Conservation (phyloP, 768 basidiomycete species). For the Termitomyces sp. region DNA sequence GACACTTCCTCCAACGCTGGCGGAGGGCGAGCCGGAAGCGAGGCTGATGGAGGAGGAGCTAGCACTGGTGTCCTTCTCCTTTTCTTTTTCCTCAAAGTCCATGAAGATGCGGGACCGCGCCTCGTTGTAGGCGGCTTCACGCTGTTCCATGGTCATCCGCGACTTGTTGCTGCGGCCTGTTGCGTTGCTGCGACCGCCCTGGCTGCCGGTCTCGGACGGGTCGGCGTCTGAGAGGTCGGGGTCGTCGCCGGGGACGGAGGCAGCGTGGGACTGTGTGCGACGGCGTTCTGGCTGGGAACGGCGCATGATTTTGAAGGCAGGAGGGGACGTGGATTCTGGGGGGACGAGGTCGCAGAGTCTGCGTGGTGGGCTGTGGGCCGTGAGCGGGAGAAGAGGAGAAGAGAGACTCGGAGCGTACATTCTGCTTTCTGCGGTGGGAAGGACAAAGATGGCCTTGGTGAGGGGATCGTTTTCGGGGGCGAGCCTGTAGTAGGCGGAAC, state of each 20-base stretch:
- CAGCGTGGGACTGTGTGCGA: constrained; percentile 62
- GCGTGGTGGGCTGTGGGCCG: constrained; percentile 50
- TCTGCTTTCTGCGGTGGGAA: constrained; percentile 56
- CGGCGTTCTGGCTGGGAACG: constrained; percentile 47
- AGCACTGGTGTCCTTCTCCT: constrained; percentile 44
- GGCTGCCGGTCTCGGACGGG: too few relatives aligned
- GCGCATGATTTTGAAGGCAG: constrained; percentile 88
- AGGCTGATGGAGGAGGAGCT: too few relatives aligned
- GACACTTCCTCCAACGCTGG: too few relatives aligned
- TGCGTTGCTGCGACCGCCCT: too few relatives aligned
- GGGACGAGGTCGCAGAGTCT: constrained; percentile 76
- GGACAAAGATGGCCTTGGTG: constrained; percentile 58
- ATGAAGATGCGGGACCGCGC: constrained; percentile 85
- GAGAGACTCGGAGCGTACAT: constrained; percentile 48
- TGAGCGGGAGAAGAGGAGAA: constrained; percentile 9
- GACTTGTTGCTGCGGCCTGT: constrained; percentile 49
- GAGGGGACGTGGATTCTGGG: constrained; percentile 58
- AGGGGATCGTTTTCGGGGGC: constrained; percentile 58
- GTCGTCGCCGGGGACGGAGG: constrained; percentile 72
- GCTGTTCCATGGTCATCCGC: constrained; percentile 75
- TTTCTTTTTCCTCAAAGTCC: constrained; percentile 62
- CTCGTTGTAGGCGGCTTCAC: constrained; percentile 86
- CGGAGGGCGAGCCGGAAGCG: too few relatives aligned
- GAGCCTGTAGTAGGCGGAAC: constrained; percentile 77
- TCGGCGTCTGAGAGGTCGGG: constrained; percentile 76